These are phyloP conservation scores for Garcia nutans DNA, from an alignment of 345 rosid species.

Conservation along the genomic window DNA sequence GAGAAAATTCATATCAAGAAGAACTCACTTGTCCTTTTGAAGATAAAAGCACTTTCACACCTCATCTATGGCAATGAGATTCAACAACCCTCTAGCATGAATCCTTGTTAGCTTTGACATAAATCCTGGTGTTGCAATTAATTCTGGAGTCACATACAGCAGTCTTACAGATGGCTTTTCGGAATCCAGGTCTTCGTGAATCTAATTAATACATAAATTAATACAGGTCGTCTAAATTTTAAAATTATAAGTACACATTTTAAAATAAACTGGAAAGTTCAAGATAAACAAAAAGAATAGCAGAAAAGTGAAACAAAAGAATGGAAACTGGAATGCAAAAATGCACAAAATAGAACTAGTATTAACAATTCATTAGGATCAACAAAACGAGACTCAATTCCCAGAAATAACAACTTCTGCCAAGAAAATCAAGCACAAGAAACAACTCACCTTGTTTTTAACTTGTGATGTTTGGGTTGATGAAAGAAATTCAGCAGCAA, in stretches of 20 bases:
- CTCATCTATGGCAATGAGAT: constrained; percentile 93
- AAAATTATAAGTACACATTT: background rate
- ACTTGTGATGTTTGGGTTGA: constrained; percentile 66
- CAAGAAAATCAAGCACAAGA: background rate
- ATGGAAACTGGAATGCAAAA: too few species aligned
- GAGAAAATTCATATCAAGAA: constrained; percentile 6
- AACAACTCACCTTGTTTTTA: constrained; percentile 50
- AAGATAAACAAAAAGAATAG: background rate
- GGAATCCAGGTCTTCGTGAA: constrained; percentile 86
- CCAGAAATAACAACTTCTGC: too few species aligned
- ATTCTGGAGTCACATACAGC: constrained; percentile 90
- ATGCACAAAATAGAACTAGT: too few species aligned
- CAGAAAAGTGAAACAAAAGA: background rate
- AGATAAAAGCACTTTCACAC: constrained; percentile 33
- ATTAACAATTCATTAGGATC: background rate
- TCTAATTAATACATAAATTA: constrained; percentile 40
- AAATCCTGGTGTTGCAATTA: constrained; percentile 82
- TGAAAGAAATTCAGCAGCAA: constrained; percentile 88
- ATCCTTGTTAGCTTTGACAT: constrained; percentile 74
- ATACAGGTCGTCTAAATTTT: background rate
- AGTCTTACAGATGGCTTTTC: constrained; percentile 79
- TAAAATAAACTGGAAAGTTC: background rate
- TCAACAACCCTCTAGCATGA: constrained; percentile 81
- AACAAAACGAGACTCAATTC: background rate
- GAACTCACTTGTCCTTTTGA: background rate